phyloP scores from a whole-genome alignment of 345 rosid species.

The Abelmoschus esculentus region DNA sequence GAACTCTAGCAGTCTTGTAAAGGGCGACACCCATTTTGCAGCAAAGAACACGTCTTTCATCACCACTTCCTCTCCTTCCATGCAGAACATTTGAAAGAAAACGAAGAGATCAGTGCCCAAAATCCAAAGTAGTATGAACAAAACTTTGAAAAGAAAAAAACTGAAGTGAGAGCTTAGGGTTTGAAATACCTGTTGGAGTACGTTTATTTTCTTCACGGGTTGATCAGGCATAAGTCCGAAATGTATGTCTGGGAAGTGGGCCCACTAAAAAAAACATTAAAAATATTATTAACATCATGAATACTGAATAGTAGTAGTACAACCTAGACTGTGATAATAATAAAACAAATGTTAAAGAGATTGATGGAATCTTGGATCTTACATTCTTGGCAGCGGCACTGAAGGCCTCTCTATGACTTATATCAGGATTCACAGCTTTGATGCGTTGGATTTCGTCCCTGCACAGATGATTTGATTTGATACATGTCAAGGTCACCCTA shows the following conservation, averaged over 20 bases:
- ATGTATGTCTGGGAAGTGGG: constrained; percentile 97
- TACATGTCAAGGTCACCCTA: constrained; percentile 10
- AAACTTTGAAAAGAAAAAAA: background rate
- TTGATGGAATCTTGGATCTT: constrained; percentile 28
- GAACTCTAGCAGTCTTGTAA: constrained; percentile 26
- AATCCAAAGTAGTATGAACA: background rate
- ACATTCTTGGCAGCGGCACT: constrained; percentile 99
- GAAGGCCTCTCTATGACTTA: constrained; percentile 98
- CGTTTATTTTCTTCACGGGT: constrained; percentile 79
- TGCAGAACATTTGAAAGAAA: background rate
- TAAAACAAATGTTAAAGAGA: background rate
- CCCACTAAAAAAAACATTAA: constrained; percentile 49
- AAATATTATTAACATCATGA: no score
- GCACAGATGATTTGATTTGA: constrained; percentile 11
- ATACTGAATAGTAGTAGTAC: background rate
- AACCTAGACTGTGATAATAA: background rate
- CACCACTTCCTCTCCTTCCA: constrained; percentile 68
- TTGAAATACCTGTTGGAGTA: constrained; percentile 58
- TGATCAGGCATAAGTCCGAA: constrained; percentile 97
- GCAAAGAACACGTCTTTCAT: constrained; percentile 76
- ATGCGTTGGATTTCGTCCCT: constrained; percentile 99
- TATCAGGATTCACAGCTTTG: constrained; percentile 98
- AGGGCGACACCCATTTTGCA: constrained; percentile 69
- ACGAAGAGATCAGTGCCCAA: background rate
- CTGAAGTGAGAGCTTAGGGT: background rate